Base-by-base conservation (phyloP, 2,329 filamentous ascomycete species). In the Alternaria arborescens region DNA sequence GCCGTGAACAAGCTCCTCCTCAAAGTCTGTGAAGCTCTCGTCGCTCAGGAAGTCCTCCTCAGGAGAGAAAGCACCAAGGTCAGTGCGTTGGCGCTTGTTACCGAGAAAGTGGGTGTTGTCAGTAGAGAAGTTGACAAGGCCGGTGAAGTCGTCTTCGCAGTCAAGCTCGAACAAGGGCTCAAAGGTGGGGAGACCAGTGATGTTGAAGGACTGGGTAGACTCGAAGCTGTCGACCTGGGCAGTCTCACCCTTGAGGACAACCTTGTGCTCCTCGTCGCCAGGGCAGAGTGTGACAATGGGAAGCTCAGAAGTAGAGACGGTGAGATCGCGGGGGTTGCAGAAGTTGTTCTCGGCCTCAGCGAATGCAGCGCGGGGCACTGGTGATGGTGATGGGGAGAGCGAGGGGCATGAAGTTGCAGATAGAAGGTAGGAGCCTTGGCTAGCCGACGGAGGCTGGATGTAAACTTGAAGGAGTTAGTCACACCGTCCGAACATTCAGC, bases 161-260 rank as follows among this genome's bases (percentile, higher is more conserved):
- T 97, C 94, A 58, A 97, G 86, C 72, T 97, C 93, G 24, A 94
- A 95, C 68, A 96, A 88, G 67, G 93, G 91, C 78, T 96, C 92
- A 70, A 97, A 96, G 8, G 85, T 83, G 26, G 91, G 89, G 30
- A 95, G 85, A 24, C 86, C 86, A 58, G 81, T 78, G 67, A 86
- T 82, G 69, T 84, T 80, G 57, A 72, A 73, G 16, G 70, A 51
- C n/a, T 72, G 65, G 20, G 61, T 43, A 36, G 69, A 54, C 68
- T 81, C 74, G 71, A 80, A 74, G 43, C 77, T 73, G 32, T 78
- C 70, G 48, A 75, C 61, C 71, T 77, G 77, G 65, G 73, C 73
- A 46, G 71, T 62, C 65, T 80, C 80, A 76, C 79, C 77, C 81
- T 80, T 79, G 81, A 87, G 76, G 66, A 83, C 76, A 71, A 83